phyloP scores from a whole-genome alignment of 202 grass and related monocot genomes.

The Zoysia matrella region DNA sequence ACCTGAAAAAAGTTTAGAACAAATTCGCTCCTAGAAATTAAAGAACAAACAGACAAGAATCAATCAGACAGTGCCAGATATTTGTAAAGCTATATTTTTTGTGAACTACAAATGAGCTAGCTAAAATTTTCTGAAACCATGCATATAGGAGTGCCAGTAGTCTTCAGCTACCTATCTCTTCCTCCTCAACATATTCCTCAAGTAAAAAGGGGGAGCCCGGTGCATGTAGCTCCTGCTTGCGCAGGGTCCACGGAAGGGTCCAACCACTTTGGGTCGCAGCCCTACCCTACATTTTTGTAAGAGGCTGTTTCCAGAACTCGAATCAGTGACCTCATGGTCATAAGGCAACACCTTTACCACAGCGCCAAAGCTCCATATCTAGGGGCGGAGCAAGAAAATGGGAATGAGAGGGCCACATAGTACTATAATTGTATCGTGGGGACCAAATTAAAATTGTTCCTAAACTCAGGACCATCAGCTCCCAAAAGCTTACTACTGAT shows the following conservation, averaged over 20 bases:
- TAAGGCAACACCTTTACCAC: too few species aligned
- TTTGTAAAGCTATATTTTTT: not conserved
- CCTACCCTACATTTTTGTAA: too few species aligned
- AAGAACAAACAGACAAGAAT: not conserved
- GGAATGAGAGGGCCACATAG: too few species aligned
- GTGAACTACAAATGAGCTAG: not conserved
- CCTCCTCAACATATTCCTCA: not conserved
- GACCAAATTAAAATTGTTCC: too few species aligned
- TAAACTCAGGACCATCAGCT: not conserved
- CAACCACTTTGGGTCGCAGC: too few species aligned
- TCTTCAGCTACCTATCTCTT: not conserved
- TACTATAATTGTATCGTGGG: too few species aligned
- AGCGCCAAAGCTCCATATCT: too few species aligned
- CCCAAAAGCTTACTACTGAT: slow-evolving; percentile 5
- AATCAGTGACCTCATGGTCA: too few species aligned
- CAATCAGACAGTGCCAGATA: not conserved
- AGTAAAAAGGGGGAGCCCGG: not conserved
- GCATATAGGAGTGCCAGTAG: not conserved
- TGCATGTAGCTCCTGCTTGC: too few species aligned
- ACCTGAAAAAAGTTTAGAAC: not conserved
- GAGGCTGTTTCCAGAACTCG: too few species aligned
- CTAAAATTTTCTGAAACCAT: not conserved
- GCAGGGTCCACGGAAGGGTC: too few species aligned
- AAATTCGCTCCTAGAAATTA: not conserved
- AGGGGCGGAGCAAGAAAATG: too few species aligned